Evolutionary conservation across 345 rosid species (phyloP), one percentile per base, ranked within the genome.

Genomic region (Citrus hindsii): DNA sequence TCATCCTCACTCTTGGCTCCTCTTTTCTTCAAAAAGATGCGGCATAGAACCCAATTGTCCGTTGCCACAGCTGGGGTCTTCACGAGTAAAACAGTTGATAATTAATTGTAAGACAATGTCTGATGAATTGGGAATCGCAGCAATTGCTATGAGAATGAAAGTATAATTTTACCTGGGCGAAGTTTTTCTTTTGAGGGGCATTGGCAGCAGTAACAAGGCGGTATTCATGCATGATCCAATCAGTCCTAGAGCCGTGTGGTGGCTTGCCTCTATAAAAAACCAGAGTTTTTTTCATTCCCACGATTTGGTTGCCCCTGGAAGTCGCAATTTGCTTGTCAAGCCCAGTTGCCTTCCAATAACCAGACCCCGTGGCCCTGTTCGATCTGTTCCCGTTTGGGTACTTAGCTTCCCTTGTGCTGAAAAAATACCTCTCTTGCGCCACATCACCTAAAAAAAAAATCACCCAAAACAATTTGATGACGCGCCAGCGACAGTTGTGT

Each of bases 191-290:
- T n/a, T 69, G 76, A 4, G 69, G 77, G 77, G 84, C 37, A 77
- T 73, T 79, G 73, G 75, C 25, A 76, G 85, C 25, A 66, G 35
- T 42, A 32, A 71, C 76, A 37, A 96, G 97, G 24, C 98, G 97
- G 71, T 96, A 96, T 67, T 96, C 99, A 18, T 96, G 99, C 99
- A 96, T 96, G 84, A 96, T 85, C 99, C 99, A 96, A 38, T 96
- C 93, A 65, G 99, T 94, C 80, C 95, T 91, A 0, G 87, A 51
- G 14, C 98, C 99, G 62, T 83, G 88, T 4, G 98, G 97, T 16
- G 97, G 94, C 74, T 94, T 96, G 53, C 99, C 99, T 84, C 90
- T 88, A 76, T 92, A 96, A 67, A 96, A 96, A 64, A 96, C 99
- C n/a, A 96, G 94, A 42, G 99, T 96, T 87, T 96, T 96, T 88